Evolutionary conservation across 1,139 yeast genomes (phyloP), one percentile per base, ranked within the genome.

Genomic region (Sugiyamaella pinicola): DNA sequence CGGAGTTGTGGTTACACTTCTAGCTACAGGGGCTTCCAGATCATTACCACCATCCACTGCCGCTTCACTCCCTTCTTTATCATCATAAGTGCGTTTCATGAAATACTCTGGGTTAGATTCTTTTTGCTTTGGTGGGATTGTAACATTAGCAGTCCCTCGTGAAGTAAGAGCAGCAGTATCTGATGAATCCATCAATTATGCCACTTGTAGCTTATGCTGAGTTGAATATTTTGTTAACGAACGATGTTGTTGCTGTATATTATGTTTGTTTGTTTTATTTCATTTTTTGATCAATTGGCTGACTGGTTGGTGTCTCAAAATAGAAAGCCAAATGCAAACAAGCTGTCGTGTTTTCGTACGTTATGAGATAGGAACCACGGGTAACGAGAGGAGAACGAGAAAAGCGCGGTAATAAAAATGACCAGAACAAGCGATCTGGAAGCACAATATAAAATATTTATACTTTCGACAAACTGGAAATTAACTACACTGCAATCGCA

Each of bases 261-360:
- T n/a, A n/a, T 34, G 39, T 15, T n/a, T 13, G 39, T 13, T 10
- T 10, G 28, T 4, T 12, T 26, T 26, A 3, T 26, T 26, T 26
- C 31, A 26, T 26, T 7, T 26, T n/a, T n/a, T 9, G 31, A 26
- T 26, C 9, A 7, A 26, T 26, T 26, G 31, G 31, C 31, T 10
- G 21, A 22, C 24, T 29, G 39, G 39, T 22, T n/a, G 39, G 39
- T 34, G 6, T n/a, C 39, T 34, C 39, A 34, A 34, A 38, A 21
- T 29, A 38, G 42, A 38, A 38, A 18, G 40, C 40, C 22, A 35
- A 35, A 35, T 12, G 21, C 10, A 34, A 34, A 34, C 12, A 8
- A 13, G 19, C 4, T 18, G 18, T n/a, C n/a, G n/a, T n/a, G n/a
- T n/a, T n/a, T n/a, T n/a, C n/a, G n/a, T n/a, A n/a, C n/a, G n/a